Evolutionary conservation across 306 rosid genomes (phyloP).

Genomic region (Erythrophleum fordii): DNA sequence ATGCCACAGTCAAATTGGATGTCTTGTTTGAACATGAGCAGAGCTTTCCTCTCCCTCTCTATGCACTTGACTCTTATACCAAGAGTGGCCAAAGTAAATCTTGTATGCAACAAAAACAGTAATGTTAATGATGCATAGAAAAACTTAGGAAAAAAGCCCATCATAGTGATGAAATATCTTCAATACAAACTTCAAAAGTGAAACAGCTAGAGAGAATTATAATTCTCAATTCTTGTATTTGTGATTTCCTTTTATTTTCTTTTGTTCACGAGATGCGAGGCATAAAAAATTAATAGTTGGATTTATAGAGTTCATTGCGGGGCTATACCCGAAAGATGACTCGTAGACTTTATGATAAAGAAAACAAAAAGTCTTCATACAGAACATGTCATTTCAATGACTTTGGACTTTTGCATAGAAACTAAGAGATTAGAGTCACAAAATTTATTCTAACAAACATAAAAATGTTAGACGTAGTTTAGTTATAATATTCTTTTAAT

Average conservation of each 20-base stretch:
- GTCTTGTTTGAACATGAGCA: constrained; percentile 20
- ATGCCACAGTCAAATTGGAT: neutral
- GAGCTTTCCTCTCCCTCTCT: constrained; percentile 19
- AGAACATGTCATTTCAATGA: too few species aligned
- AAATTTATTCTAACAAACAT: too few species aligned
- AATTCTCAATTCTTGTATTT: neutral
- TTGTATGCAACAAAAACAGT: neutral
- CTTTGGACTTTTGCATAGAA: too few species aligned
- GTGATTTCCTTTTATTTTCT: neutral
- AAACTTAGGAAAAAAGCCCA: neutral
- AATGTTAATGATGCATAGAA: neutral
- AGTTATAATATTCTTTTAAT: too few species aligned
- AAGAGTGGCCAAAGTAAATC: neutral
- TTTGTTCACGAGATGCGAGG: neutral
- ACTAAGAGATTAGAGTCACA: too few species aligned
- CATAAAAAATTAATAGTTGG: neutral
- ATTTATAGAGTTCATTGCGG: neutral
- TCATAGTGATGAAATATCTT: neutral
- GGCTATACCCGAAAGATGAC: neutral
- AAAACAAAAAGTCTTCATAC: too few species aligned
- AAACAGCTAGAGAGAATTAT: neutral
- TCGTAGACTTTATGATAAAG: neutral
- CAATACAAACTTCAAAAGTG: neutral
- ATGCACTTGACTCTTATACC: neutral
- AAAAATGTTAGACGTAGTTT: too few species aligned